phyloP scores from a whole-genome alignment of 345 rosid species.

The Firmiana major region DNA sequence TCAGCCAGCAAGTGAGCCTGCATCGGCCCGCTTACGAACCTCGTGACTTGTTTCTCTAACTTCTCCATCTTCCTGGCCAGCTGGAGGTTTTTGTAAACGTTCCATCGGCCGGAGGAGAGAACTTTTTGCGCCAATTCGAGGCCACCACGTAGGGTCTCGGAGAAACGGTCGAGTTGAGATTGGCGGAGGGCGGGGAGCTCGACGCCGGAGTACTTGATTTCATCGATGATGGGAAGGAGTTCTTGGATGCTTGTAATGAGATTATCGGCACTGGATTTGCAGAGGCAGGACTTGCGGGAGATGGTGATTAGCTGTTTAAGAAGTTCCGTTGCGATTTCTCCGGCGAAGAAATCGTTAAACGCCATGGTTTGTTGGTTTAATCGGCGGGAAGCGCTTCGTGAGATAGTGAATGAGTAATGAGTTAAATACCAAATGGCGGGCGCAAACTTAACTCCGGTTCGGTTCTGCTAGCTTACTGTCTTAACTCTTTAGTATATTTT shows the following conservation, averaged over 20 bases:
- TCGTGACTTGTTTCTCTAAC: constrained; percentile 44
- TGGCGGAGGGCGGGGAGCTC: constrained; percentile 69
- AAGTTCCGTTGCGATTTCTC: constrained; percentile 70
- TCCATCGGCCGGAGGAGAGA: constrained; percentile 50
- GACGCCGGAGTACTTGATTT: constrained; percentile 74
- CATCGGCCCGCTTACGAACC: constrained; percentile 38
- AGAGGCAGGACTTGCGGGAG: constrained; percentile 38
- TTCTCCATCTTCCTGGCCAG: constrained; percentile 61
- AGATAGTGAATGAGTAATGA: not conserved
- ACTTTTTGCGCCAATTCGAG: constrained; percentile 49
- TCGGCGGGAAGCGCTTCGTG: not conserved
- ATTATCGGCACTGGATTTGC: constrained; percentile 44
- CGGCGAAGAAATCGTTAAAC: constrained; percentile 56
- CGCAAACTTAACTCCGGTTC: not conserved
- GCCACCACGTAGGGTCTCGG: constrained; percentile 37
- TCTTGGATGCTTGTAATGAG: constrained; percentile 29
- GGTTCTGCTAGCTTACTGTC: not conserved
- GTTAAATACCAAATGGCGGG: not conserved
- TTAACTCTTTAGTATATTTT: not conserved
- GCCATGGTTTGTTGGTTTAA: constrained; percentile 33
- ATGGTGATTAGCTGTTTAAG: constrained; percentile 31
- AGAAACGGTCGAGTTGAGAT: constrained; percentile 52
- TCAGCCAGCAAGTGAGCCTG: constrained; percentile 61
- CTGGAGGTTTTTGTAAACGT: constrained; percentile 47
- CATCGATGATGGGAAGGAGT: constrained; percentile 47